Conservation (phyloP, 805 yeast genomes). For the Candida chauliodis region DNA sequence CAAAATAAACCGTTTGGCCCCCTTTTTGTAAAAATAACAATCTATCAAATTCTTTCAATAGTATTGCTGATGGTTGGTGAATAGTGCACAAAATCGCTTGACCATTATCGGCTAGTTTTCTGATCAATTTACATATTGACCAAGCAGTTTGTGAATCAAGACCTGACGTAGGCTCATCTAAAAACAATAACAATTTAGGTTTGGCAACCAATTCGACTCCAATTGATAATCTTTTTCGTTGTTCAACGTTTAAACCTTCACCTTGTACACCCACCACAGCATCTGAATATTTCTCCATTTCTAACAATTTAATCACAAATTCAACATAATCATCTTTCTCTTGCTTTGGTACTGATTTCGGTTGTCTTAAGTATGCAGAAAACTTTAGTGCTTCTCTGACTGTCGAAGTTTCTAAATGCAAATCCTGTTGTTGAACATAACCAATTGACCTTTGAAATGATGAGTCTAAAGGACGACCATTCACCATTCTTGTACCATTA, state of each 20-base stretch:
- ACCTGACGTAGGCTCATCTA: conserved; percentile 41
- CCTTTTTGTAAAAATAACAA: conserved; percentile 62
- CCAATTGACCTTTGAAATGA: conserved; percentile 77
- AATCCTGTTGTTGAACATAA: conserved; percentile 76
- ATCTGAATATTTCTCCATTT: conserved; percentile 66
- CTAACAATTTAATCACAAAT: conserved; percentile 58
- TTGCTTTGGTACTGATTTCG: conserved; percentile 45
- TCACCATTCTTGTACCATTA: conserved; percentile 58
- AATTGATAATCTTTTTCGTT: conserved; percentile 30
- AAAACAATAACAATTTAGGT: conserved; percentile 29
- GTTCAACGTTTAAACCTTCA: conserved; percentile 45
- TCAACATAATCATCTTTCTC: conserved; percentile 70
- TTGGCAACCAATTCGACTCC: conserved; percentile 37
- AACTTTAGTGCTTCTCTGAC: conserved; percentile 71
- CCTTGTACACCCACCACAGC: conserved; percentile 76
- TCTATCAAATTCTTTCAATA: conserved; percentile 72
- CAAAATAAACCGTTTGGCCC: conserved; percentile 74
- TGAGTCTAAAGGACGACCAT: conserved; percentile 57
- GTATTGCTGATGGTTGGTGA: conserved; percentile 77
- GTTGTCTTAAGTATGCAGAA: conserved; percentile 70
- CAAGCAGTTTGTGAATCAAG: conserved; percentile 37
- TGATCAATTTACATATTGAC: conserved; percentile 30
- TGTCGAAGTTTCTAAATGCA: conserved; percentile 63
- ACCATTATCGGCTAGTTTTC: conserved; percentile 30
- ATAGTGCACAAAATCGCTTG: conserved; percentile 48